Evolutionary conservation across 225 moss, liverwort and hornwort genomes (phyloP).

Genomic region (Climacium dendroides): DNA sequence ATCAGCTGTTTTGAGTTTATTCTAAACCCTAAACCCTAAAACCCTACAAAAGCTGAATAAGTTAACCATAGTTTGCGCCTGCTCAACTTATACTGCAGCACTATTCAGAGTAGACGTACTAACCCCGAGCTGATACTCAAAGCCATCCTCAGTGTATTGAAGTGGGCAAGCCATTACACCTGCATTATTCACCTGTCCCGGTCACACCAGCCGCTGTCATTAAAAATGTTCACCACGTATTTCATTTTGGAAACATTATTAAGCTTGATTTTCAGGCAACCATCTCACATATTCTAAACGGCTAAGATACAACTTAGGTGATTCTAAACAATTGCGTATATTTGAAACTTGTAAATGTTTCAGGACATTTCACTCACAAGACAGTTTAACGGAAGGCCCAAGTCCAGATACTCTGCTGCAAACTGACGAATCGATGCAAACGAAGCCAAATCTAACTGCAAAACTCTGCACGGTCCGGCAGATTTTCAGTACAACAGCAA

Average conservation of each 20-base stretch:
- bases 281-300: background rate
- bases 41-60: background rate
- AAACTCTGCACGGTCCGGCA: slow-evolving; percentile 13
- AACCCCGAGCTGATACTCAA: slow-evolving; percentile 80
- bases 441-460: slow-evolving; percentile 55
- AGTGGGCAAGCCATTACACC: slow-evolving; percentile 91
- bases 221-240: background rate
- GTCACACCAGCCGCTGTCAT: background rate
- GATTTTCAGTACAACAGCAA: background rate
- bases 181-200: slow-evolving; percentile 73
- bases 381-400: slow-evolving; percentile 28
- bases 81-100: background rate
- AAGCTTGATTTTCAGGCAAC: background rate
- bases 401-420: slow-evolving; percentile 53
- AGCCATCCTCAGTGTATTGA: slow-evolving; percentile 61
- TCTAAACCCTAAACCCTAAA: no score
- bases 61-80: background rate
- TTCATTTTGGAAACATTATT: background rate
- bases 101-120: background rate
- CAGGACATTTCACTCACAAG: background rate
- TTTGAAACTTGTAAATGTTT: background rate
- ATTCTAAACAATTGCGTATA: background rate
- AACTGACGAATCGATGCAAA: slow-evolving; percentile 65
- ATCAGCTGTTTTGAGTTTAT: background rate
- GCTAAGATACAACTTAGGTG: no score